Conservation (phyloP, 2,329 filamentous ascomycete genomes). For the Fusarium pseudoanthophilum region DNA sequence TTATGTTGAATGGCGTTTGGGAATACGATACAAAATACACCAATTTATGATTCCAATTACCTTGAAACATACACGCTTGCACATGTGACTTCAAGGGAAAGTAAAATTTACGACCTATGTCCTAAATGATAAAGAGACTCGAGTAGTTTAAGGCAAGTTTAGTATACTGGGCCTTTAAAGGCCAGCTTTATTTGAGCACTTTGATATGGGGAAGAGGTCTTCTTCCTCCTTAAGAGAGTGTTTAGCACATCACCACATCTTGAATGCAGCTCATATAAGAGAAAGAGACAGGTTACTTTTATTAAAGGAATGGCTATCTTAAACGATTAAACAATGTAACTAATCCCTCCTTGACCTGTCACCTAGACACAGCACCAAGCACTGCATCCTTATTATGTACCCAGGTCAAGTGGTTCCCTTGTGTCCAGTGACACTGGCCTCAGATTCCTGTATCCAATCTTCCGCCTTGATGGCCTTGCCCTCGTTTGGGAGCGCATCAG, state of each 20-base stretch:
- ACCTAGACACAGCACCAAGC: neutral
- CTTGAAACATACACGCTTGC: too few species aligned
- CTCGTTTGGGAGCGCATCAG: constrained; percentile 12
- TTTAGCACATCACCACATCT: neutral
- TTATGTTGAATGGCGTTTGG: neutral
- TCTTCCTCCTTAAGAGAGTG: too few species aligned
- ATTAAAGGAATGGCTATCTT: constrained; percentile 37
- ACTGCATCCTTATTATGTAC: neutral
- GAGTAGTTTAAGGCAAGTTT: too few species aligned
- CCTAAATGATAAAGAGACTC: too few species aligned
- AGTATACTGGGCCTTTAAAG: too few species aligned
- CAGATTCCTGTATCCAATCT: neutral
- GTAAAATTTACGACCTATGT: too few species aligned
- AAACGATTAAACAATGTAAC: constrained; percentile 26
- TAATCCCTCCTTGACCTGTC: constrained; percentile 20
- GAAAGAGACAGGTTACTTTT: constrained; percentile 31
- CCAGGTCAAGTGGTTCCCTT: constrained; percentile 1
- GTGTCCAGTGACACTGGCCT: neutral
- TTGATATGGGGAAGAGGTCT: too few species aligned
- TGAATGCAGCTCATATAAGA: neutral
- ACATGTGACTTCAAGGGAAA: too few species aligned
- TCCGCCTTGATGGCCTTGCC: constrained; percentile 9
- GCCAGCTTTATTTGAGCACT: too few species aligned
- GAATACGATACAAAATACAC: constrained; percentile 2
- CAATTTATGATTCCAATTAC: neutral